Conservation (phyloP, 2,329 filamentous ascomycete genomes). For the Leptoxyphium fumago region DNA sequence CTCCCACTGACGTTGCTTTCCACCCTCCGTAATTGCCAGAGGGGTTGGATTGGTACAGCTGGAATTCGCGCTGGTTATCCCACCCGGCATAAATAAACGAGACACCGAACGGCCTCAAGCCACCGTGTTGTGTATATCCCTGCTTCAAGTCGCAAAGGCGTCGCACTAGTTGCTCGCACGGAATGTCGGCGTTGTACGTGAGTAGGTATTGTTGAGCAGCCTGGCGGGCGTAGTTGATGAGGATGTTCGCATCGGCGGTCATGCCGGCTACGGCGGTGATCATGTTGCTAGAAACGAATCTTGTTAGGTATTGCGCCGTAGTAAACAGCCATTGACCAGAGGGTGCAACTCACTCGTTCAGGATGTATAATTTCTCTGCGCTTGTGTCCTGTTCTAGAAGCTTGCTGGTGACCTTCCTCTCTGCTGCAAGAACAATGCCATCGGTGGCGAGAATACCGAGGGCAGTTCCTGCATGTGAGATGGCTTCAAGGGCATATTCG, state of each 20-base stretch:
- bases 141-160: constrained; percentile 96
- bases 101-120: constrained; percentile 92
- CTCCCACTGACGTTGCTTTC: constrained; percentile 96
- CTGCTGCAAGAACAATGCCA: constrained; percentile 93
- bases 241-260: constrained; percentile 98
- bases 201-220: constrained; percentile 93
- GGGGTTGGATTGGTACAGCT: constrained; percentile 97
- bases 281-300: constrained; percentile 66
- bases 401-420: constrained; percentile 99
- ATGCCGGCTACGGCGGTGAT: constrained; percentile 98
- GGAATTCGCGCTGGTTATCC: constrained; percentile 91
- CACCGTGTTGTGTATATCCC: constrained; percentile 97
- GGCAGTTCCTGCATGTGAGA: constrained; percentile 93
- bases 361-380: constrained; percentile 97
- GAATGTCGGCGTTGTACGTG: constrained; percentile 99
- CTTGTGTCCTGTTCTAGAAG: constrained; percentile 98
- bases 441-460: constrained; percentile 94
- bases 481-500: constrained; percentile 97
- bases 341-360: constrained; percentile 66
- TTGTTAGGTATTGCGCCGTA: constrained; percentile 1
- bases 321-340: background rate
- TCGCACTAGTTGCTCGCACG: constrained; percentile 95
- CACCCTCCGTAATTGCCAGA: constrained; percentile 98
- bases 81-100: constrained; percentile 99
- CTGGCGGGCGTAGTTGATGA: constrained; percentile 98